phyloP scores from a whole-genome alignment of 2,329 filamentous ascomycete species.

The Aspergillus phoenicis region DNA sequence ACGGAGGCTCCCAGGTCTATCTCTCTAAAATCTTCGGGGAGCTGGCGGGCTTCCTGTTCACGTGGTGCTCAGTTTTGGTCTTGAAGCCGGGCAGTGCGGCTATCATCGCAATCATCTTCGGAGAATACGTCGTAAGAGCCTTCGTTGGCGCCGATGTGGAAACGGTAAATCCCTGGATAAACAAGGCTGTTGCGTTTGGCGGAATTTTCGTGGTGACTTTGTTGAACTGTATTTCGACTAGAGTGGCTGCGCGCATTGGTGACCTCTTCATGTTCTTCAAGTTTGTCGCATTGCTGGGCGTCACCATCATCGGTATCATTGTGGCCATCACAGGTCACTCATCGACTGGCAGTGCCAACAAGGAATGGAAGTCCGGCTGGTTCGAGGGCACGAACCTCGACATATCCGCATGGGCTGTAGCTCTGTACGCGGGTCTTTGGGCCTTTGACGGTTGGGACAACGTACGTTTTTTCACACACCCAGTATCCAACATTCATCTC shows the following conservation, averaged over 20 bases:
- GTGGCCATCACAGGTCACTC: slow-evolving; percentile 86
- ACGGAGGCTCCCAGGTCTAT: slow-evolving; percentile 92
- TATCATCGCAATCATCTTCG: slow-evolving; percentile 97
- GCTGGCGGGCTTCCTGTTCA: slow-evolving; percentile 88
- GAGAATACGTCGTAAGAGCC: slow-evolving; percentile 91
- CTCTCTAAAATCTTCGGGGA: slow-evolving; percentile 96
- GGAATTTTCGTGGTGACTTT: slow-evolving; percentile 77
- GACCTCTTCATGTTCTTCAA: slow-evolving; percentile 97
- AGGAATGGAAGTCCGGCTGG: slow-evolving; percentile 89
- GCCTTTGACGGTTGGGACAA: slow-evolving; percentile 99
- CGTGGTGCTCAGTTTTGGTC: slow-evolving; percentile 92
- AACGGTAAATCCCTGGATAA: slow-evolving; percentile 80
- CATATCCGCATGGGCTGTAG: slow-evolving; percentile 86
- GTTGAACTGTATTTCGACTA: slow-evolving; percentile 88
- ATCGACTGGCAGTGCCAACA: slow-evolving; percentile 71
- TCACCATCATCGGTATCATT: slow-evolving; percentile 84
- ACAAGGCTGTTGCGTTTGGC: slow-evolving; percentile 80
- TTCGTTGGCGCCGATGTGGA: slow-evolving; percentile 83
- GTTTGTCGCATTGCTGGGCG: slow-evolving; percentile 82
- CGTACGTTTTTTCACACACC: slow-evolving; percentile 55
- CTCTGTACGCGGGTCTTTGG: slow-evolving; percentile 93
- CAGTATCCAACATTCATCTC: background rate
- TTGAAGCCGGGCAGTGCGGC: slow-evolving; percentile 91
- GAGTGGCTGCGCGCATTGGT: slow-evolving; percentile 80
- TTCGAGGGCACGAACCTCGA: slow-evolving; percentile 82